Evolutionary conservation across 306 rosid species (phyloP).

Genomic region (Castanea mollissima): DNA sequence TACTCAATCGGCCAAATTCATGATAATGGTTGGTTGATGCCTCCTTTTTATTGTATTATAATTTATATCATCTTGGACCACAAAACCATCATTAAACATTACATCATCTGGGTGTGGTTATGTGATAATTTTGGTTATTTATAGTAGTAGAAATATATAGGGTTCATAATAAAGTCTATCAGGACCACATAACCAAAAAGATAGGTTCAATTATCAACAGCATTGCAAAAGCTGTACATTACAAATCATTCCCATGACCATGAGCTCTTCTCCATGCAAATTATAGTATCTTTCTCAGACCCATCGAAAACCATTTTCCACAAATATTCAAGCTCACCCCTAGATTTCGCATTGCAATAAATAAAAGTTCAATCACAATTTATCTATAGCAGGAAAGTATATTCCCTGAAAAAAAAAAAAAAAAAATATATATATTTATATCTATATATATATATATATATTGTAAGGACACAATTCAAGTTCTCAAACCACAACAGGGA

Average conservation of each 20-base stretch:
- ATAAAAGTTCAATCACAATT: too few species aligned
- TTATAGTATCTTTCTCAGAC: background rate
- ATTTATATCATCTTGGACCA: background rate
- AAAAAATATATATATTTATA: too few species aligned
- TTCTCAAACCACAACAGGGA: too few species aligned
- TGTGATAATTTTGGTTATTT: background rate
- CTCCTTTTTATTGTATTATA: background rate
- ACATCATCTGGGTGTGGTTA: background rate
- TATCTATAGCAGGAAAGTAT: too few species aligned
- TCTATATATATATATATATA: too few species aligned
- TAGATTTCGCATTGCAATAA: too few species aligned
- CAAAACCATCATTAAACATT: background rate
- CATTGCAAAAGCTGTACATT: background rate
- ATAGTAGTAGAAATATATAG: background rate
- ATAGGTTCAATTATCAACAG: background rate
- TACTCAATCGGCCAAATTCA: background rate
- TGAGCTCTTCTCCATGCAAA: background rate
- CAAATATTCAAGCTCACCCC: too few species aligned
- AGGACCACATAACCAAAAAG: slow-evolving; percentile 5
- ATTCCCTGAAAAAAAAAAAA: too few species aligned
- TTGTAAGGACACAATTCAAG: too few species aligned
- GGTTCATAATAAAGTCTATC: too few species aligned
- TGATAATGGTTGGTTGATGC: slow-evolving; percentile 1
- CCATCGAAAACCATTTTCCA: too few species aligned
- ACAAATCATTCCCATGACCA: background rate